phyloP scores from a whole-genome alignment of 352 stramenopile species.

The Globisporangium paroecandrum region DNA sequence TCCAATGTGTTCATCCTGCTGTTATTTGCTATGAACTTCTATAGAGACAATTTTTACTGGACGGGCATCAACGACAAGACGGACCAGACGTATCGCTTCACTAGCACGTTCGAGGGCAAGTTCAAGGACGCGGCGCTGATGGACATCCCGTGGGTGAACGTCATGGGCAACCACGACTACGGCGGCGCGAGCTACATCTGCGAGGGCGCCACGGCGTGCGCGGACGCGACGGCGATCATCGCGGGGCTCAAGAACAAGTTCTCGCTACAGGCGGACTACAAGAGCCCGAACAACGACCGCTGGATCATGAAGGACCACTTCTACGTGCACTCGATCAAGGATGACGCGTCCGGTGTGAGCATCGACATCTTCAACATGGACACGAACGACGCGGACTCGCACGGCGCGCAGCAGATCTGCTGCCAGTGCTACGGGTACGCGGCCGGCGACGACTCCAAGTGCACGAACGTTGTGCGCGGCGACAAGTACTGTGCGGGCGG shows the following conservation, averaged over 20 bases:
- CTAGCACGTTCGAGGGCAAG: slow-evolving; percentile 52
- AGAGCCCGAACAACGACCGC: slow-evolving; percentile 72
- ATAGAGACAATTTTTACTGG: slow-evolving; percentile 65
- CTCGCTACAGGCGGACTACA: slow-evolving; percentile 68
- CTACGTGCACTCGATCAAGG: slow-evolving; percentile 67
- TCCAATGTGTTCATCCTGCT: not conserved
- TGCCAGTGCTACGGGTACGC: slow-evolving; percentile 84
- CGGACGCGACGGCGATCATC: slow-evolving; percentile 13
- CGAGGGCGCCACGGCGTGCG: slow-evolving; percentile 21
- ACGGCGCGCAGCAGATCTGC: slow-evolving; percentile 69
- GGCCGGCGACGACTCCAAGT: slow-evolving; percentile 41
- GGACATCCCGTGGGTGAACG: slow-evolving; percentile 55
- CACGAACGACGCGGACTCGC: slow-evolving; percentile 67
- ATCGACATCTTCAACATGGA: slow-evolving; percentile 88
- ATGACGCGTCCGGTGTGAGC: slow-evolving; percentile 51
- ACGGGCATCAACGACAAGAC: slow-evolving; percentile 43
- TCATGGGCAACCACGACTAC: slow-evolving; percentile 74
- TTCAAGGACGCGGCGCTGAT: slow-evolving; percentile 47
- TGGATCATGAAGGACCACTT: slow-evolving; percentile 85
- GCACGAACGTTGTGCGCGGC: slow-evolving; percentile 46
- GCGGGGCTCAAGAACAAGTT: slow-evolving; percentile 47
- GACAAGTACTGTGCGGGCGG: slow-evolving; percentile 54
- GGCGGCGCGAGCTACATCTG: slow-evolving; percentile 60
- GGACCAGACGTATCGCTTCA: slow-evolving; percentile 47
- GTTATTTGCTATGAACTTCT: not conserved